These are phyloP conservation scores for Penicillium chermesinum DNA, from an alignment of 495 filamentous ascomycete genomes.

Conservation along the genomic window DNA sequence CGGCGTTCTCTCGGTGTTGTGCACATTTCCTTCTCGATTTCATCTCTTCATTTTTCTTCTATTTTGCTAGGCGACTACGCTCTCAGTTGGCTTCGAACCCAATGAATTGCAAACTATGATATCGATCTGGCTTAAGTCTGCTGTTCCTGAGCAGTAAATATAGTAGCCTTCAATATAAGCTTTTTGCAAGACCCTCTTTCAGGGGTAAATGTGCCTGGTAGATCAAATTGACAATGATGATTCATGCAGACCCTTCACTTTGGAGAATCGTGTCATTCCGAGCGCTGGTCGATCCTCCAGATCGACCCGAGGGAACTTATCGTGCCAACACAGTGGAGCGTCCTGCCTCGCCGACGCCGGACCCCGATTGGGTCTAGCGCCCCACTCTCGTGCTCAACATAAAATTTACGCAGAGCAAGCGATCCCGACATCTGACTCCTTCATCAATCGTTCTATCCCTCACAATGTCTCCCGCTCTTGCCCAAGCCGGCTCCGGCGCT, in stretches of 20 bases:
- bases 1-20: constrained; percentile 29
- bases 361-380: constrained; percentile 28
- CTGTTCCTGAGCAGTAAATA: not conserved
- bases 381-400: constrained; percentile 16
- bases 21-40: constrained; percentile 9
- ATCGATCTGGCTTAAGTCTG: not conserved
- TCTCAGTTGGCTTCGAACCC: not conserved
- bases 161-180: not conserved
- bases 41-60: constrained; percentile 3
- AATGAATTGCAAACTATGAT: constrained; percentile 3
- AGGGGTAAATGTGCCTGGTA: too few relatives aligned
- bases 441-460: constrained; percentile 12
- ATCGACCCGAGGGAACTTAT: not conserved
- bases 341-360: constrained; percentile 19
- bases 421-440: constrained; percentile 16
- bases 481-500: constrained; percentile 42
- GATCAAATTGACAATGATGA: too few relatives aligned
- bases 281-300: too few relatives aligned
- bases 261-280: too few relatives aligned
- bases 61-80: constrained; percentile 15
- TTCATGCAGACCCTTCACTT: too few relatives aligned
- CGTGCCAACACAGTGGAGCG: too few relatives aligned
- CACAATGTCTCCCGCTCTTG: constrained; percentile 49
- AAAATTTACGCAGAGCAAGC: constrained; percentile 22
- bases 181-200: not conserved